phyloP scores from a whole-genome alignment of 176 grass and related monocot species.

The Oryza meridionalis region DNA sequence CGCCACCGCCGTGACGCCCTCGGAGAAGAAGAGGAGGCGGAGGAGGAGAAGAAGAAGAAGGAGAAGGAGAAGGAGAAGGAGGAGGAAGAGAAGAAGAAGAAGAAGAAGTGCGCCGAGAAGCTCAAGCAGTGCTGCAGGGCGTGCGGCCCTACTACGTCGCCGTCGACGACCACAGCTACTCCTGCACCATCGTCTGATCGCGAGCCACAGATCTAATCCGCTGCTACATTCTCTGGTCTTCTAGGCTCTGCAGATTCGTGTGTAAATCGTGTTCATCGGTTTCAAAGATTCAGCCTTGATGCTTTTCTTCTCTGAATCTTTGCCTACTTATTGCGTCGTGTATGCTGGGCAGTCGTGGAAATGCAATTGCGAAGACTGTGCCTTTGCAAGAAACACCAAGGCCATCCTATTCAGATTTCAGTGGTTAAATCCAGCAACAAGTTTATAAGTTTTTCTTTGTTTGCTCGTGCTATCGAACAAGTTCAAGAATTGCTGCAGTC shows the following conservation, averaged over 20 bases:
- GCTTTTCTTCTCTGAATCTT: conserved; percentile 14
- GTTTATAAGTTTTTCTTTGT: too few relatives aligned
- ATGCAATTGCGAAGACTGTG: neutral
- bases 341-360: neutral
- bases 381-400: neutral
- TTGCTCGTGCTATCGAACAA: too few relatives aligned
- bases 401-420: neutral
- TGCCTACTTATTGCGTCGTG: conserved; percentile 7
- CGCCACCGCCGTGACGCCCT: too few relatives aligned
- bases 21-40: conserved; percentile 45
- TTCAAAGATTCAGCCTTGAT: conserved; percentile 16
- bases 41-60: conserved; percentile 50
- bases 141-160: conserved; percentile 43
- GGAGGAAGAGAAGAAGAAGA: conserved; percentile 15
- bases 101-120: neutral
- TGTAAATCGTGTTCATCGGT: neutral
- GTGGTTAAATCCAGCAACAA: too few relatives aligned
- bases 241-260: conserved; percentile 11
- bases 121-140: neutral
- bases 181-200: conserved; percentile 51
- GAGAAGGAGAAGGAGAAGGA: conserved; percentile 41
- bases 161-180: conserved; percentile 35
- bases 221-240: conserved; percentile 17
- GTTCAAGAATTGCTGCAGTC: too few relatives aligned
- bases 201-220: neutral